phyloP scores from a whole-genome alignment of 768 basidiomycete genomes.

The Psilocybe tampanensis region DNA sequence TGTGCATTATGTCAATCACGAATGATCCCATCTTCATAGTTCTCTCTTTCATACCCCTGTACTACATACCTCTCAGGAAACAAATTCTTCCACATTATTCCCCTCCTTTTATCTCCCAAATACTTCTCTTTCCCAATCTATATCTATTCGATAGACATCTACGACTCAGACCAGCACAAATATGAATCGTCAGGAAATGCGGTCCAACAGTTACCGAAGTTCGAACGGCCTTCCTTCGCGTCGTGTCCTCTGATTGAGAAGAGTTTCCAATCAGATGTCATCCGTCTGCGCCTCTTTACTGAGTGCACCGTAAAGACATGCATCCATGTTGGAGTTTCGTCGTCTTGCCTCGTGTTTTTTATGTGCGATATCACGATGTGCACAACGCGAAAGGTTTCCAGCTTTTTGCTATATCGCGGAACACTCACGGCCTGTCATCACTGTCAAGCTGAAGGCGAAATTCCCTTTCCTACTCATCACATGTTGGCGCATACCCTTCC shows the following conservation, averaged over 20 bases:
- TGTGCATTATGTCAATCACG: constrained; percentile 24
- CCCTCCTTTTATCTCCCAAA: too few species aligned
- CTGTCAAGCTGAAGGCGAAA: background rate
- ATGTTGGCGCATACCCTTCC: background rate
- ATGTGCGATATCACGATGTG: background rate
- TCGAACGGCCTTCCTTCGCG: background rate
- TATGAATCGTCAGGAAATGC: background rate
- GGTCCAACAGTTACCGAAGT: background rate
- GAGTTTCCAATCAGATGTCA: background rate
- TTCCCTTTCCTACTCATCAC: background rate
- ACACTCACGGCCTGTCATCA: background rate
- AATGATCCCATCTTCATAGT: background rate
- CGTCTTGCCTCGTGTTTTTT: background rate
- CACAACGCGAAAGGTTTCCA: background rate
- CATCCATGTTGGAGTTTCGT: background rate
- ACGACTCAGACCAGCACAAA: too few species aligned
- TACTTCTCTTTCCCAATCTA: too few species aligned
- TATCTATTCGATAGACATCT: too few species aligned
- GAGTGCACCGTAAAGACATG: background rate
- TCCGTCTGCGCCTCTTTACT: background rate
- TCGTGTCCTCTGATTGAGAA: constrained; percentile 1
- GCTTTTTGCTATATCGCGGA: background rate
- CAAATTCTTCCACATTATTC: too few species aligned
- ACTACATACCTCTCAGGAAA: background rate
- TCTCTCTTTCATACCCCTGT: background rate